phyloP scores from a whole-genome alignment of 495 filamentous ascomycete genomes.

The Daldinia childiae region DNA sequence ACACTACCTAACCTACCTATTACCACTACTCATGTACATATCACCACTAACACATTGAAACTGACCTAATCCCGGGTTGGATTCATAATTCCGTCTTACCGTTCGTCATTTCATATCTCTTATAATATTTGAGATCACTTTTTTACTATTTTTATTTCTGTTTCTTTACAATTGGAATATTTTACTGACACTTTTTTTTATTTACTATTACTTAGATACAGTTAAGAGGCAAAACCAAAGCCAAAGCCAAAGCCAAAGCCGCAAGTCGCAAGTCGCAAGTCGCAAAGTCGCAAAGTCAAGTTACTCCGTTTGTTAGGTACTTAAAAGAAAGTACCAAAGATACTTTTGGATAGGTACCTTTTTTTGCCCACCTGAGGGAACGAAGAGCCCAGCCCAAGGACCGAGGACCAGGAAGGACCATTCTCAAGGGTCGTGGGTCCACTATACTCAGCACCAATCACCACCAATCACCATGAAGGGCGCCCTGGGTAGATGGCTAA shows the following conservation, averaged over 20 bases:
- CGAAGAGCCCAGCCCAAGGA: conserved; percentile 27
- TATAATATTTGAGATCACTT: background rate
- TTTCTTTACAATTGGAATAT: background rate
- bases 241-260: background rate
- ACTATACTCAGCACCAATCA: conserved; percentile 17
- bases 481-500: conserved; percentile 47
- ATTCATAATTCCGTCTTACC: conserved; percentile 3
- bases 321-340: background rate
- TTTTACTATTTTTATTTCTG: background rate
- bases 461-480: conserved; percentile 47
- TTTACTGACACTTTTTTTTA: conserved; percentile 1
- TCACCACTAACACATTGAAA: background rate
- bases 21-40: background rate
- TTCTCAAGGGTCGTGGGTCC: conserved; percentile 34
- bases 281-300: background rate
- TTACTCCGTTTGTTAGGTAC: conserved; percentile 5
- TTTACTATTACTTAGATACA: background rate
- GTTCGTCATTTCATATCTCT: background rate
- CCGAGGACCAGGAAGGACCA: conserved; percentile 42
- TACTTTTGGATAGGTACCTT: background rate
- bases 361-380: background rate
- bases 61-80: conserved; percentile 1
- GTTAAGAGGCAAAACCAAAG: background rate
- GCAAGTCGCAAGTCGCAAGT: too few species aligned
- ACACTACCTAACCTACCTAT: background rate